Base-by-base conservation (phyloP, 2,329 filamentous ascomycete species). In the Coleophoma crateriformis region DNA sequence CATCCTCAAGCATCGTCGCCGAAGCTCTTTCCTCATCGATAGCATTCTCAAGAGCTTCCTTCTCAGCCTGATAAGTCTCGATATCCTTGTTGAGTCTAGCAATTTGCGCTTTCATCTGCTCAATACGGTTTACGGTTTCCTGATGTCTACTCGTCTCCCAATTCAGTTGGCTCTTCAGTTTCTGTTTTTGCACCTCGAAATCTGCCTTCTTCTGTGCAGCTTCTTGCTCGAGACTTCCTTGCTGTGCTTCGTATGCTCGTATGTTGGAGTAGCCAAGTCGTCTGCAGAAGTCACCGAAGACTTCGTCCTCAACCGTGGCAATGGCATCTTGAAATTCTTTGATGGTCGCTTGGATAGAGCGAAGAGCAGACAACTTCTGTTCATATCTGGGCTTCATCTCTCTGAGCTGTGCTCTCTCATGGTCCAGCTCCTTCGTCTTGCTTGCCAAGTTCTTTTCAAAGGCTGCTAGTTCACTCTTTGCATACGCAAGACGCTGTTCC, bases 221-320 rank as follows among this genome's bases (percentile, higher is more conserved):
- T 65, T 97, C 90, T 66, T 96, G 89, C 67, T 97, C 91, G 45
- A 95, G 74, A 39, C 87, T 90, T 45, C 94, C 92, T 69, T 97
- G 94, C 58, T 95, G 91, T 22, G 87, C 87, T 65, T 97, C 90
- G 62, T 97, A 99, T 50, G 90, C 88, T 51, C 92, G 88, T 56
- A 99, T 95, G 61, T 95, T 86, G 50, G 81, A 77, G 66, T 96
- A 97, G 1, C 91, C 90, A 17, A 96, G 81, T 49, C 88, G 82
- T 59, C 83, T 80, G 71, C 94, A 99, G 71, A 99, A 99, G 38
- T 77, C 76, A 19, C 77, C 77, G 67, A 96, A 99, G 32, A 99
- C 78, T 59, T 90, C 80, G 64, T 99, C 94, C 64, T 96, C 90
- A 15, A 96, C 88, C 48, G 82, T 78, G 40, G 86, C 81, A 53